Conservation (phyloP, 257 asterid species). For the Cruciata laevipes region DNA sequence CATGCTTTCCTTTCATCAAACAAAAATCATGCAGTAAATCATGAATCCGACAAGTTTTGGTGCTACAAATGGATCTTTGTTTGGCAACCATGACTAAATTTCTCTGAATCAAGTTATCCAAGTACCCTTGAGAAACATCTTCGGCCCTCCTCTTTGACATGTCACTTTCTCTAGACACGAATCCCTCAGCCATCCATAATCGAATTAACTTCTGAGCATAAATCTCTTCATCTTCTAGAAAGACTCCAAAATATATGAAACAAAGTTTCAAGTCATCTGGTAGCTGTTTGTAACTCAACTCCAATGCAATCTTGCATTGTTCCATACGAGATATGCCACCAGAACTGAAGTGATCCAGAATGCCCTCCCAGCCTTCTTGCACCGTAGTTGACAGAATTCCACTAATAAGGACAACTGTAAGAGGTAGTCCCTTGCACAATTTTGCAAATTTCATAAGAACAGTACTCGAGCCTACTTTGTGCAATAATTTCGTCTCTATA, state of each 20-base stretch:
- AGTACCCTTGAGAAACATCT: background rate
- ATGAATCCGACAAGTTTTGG: background rate
- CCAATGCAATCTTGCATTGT: no score
- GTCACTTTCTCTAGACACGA: background rate
- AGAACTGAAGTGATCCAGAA: no score
- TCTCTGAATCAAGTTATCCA: background rate
- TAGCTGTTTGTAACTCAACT: no score
- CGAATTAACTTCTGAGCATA: background rate
- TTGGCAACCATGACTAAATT: background rate
- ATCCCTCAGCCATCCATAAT: background rate
- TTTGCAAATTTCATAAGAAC: no score
- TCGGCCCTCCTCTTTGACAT: background rate
- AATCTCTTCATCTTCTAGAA: background rate
- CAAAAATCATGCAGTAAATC: background rate
- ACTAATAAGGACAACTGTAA: no score
- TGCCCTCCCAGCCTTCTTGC: no score
- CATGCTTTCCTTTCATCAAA: background rate
- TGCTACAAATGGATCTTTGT: background rate
- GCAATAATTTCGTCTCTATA: background rate
- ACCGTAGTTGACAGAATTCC: no score
- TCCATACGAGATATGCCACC: no score
- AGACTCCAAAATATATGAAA: no score
- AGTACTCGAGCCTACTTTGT: no score
- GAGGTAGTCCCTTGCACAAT: no score
- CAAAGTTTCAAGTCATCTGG: no score